A percentile compares a stretch with the other conserved stretches of the same genome.
These are phyloP conservation scores for Actinomucor elegans DNA, from an alignment of 371 early-diverging fungal species.

Conservation along the genomic window DNA sequence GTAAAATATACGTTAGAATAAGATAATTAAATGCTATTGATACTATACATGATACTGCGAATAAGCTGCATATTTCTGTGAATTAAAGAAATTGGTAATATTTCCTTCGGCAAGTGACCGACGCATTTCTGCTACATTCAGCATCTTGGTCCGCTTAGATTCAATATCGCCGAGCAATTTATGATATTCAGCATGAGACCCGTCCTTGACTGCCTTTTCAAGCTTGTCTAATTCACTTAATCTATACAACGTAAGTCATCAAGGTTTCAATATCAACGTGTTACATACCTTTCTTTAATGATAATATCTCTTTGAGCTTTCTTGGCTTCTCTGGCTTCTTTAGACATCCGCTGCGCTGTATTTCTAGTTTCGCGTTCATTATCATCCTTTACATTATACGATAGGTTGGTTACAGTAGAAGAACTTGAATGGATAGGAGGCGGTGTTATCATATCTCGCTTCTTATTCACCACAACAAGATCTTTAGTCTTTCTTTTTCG, in stretches of 20 bases:
- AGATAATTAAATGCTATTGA: too few relatives aligned
- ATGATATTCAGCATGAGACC: conserved; percentile 31
- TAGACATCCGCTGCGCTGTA: conserved; percentile 15
- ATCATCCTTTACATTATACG: conserved; percentile 17
- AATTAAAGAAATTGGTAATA: conserved; percentile 19
- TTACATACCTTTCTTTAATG: conserved; percentile 26
- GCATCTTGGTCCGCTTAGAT: conserved; percentile 18
- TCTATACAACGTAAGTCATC: too few relatives aligned
- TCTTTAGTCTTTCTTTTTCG: conserved; percentile 17
- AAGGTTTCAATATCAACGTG: too few relatives aligned
- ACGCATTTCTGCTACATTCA: conserved; percentile 22
- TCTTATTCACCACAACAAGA: conserved; percentile 9
- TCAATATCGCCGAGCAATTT: conserved; percentile 25
- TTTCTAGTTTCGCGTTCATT: conserved; percentile 29
- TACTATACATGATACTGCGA: conserved; percentile 30
- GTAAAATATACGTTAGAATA: conserved; percentile 1
- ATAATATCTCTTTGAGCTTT: conserved; percentile 21
- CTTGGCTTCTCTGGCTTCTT: conserved; percentile 29
- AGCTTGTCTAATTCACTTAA: conserved; percentile 29
- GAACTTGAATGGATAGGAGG: neutral
- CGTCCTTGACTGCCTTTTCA: conserved; percentile 29
- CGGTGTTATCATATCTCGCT: conserved; percentile 2
- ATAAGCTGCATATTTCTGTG: conserved; percentile 28
- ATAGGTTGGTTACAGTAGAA: too few relatives aligned
- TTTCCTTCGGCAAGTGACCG: conserved; percentile 28